These are phyloP conservation scores for Chlorencoelia australis DNA, from an alignment of 2,329 filamentous ascomycete species.

Conservation along the genomic window DNA sequence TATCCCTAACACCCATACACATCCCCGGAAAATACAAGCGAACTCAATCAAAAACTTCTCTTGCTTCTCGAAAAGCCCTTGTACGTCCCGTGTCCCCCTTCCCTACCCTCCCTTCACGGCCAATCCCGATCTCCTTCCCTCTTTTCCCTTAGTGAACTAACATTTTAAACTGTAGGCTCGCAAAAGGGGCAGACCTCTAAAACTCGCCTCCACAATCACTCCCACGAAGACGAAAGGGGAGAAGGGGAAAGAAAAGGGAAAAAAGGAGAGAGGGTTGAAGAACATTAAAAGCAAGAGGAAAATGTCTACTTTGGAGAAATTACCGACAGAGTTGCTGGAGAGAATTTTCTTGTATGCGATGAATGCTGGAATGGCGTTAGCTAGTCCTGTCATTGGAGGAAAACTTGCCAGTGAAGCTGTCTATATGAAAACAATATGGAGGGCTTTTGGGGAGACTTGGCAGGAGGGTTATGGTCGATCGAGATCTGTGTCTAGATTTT, in stretches of 20 bases:
- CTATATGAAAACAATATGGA: slow-evolving; percentile 18
- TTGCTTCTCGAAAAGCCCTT: slow-evolving; percentile 16
- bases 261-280: slow-evolving; percentile 13
- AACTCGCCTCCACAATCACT: slow-evolving; percentile 2
- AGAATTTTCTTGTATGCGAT: slow-evolving; percentile 21
- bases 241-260: slow-evolving; percentile 2
- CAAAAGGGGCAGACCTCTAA: slow-evolving; percentile 14
- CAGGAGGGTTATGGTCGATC: slow-evolving; percentile 6
- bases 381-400: slow-evolving; percentile 23
- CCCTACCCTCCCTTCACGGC: neutral
- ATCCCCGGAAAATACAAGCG: slow-evolving; percentile 23
- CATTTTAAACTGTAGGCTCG: slow-evolving; percentile 9
- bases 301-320: slow-evolving; percentile 23
- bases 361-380: slow-evolving; percentile 22
- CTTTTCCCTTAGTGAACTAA: slow-evolving; percentile 2
- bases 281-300: slow-evolving; percentile 22
- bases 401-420: slow-evolving; percentile 22
- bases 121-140: neutral
- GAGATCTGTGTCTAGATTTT: too few relatives aligned
- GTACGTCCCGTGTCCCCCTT: slow-evolving; percentile 15
- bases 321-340: slow-evolving; percentile 25
- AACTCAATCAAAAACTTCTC: slow-evolving; percentile 14
- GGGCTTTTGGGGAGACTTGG: slow-evolving; percentile 23
- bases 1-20: slow-evolving; percentile 25
- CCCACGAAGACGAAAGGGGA: neutral